These are phyloP conservation scores for Anisodus acutangulus DNA, from an alignment of 257 asterid genomes.

Conservation along the genomic window DNA sequence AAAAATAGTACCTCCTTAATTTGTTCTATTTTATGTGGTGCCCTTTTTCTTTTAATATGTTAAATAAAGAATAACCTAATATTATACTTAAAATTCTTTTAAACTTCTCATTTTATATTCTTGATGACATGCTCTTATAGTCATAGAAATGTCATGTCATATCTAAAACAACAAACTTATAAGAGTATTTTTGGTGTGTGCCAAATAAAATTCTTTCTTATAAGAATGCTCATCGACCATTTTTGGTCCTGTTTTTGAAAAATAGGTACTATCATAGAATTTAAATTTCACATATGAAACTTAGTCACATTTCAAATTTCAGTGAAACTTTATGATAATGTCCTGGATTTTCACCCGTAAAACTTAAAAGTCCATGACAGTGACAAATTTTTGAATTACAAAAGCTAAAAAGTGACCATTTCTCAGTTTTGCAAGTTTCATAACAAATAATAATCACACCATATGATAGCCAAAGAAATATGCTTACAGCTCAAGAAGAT, in stretches of 20 bases:
- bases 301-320: too few species aligned
- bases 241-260: neutral
- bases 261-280: neutral
- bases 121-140: neutral
- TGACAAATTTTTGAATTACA: neutral
- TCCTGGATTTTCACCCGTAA: too few species aligned
- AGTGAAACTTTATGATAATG: too few species aligned
- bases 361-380: too few species aligned
- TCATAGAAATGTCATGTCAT: neutral
- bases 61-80: too few species aligned
- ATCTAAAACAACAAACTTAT: too few species aligned
- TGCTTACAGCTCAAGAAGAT: slow-evolving; percentile 10
- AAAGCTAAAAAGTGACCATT: too few species aligned
- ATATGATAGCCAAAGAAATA: neutral
- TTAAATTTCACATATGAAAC: neutral
- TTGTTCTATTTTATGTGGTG: too few species aligned
- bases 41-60: too few species aligned
- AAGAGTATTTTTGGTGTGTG: neutral
- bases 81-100: too few species aligned
- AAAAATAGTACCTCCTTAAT: too few species aligned
- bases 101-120: too few species aligned
- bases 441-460: neutral
- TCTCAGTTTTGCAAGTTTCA: neutral
- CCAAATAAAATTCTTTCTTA: neutral
- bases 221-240: neutral